These are phyloP conservation scores for Podospora comata DNA, from an alignment of 495 filamentous ascomycete species.

Conservation along the genomic window DNA sequence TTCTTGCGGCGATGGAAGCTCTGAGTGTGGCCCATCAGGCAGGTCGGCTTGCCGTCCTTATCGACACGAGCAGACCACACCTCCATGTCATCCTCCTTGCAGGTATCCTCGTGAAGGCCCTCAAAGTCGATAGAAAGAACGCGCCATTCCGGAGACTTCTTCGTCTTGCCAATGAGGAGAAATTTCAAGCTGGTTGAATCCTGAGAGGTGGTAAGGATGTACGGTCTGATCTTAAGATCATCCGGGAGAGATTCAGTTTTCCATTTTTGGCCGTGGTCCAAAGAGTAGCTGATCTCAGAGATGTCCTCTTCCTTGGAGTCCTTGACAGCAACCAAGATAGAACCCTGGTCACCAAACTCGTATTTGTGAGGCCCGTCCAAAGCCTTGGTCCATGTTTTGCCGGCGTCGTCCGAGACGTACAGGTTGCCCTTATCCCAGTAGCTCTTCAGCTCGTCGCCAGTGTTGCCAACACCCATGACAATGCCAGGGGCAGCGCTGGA, in stretches of 20 bases:
- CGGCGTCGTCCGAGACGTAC: constrained; percentile 88
- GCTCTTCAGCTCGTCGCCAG: constrained; percentile 63
- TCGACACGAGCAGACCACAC: constrained; percentile 81
- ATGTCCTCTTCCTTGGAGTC: constrained; percentile 63
- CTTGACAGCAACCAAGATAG: constrained; percentile 74
- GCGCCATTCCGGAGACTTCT: constrained; percentile 45
- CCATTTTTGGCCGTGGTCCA: constrained; percentile 86
- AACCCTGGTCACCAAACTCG: constrained; percentile 89
- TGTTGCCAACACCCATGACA: constrained; percentile 90
- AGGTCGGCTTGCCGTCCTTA: constrained; percentile 73
- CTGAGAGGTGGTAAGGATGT: constrained; percentile 74
- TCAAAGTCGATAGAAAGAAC: constrained; percentile 79
- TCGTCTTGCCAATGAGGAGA: constrained; percentile 59
- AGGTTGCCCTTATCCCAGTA: constrained; percentile 66
- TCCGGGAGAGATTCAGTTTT: constrained; percentile 57
- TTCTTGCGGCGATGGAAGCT: constrained; percentile 76
- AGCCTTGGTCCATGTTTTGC: constrained; percentile 72
- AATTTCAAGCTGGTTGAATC: constrained; percentile 93
- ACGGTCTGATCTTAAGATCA: constrained; percentile 60
- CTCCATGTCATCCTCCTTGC: constrained; percentile 77
- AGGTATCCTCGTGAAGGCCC: constrained; percentile 74
- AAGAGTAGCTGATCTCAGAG: constrained; percentile 65
- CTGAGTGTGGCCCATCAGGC: constrained; percentile 93
- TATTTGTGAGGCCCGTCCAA: constrained; percentile 85
- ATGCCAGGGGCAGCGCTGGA: constrained; percentile 91